phyloP scores from a whole-genome alignment of 176 grass and related monocot genomes.

The Aegilops bicornis region DNA sequence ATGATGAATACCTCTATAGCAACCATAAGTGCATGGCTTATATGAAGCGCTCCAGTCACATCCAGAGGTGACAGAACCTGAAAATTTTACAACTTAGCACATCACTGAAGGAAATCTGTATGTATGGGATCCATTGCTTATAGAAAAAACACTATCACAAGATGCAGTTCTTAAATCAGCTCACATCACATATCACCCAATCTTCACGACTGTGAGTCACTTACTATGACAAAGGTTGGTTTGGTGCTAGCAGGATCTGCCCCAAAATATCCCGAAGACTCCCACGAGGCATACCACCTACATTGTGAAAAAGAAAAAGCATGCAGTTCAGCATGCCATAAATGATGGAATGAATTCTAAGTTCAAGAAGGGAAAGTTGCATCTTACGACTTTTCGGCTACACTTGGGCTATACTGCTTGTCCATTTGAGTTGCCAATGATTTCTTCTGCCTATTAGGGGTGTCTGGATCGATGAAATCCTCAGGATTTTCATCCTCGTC shows the following conservation, averaged over 20 bases:
- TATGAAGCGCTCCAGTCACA: slow-evolving; percentile 14
- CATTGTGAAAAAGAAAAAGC: background rate
- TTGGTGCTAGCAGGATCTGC: background rate
- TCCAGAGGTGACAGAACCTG: background rate
- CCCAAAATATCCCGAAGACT: background rate
- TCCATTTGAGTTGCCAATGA: background rate
- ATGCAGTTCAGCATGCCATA: background rate
- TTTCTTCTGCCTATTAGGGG: background rate
- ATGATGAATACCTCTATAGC: slow-evolving; percentile 53
- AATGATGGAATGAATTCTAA: background rate
- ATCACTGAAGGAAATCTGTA: background rate
- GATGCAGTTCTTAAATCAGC: background rate
- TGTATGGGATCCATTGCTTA: background rate
- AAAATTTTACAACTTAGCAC: background rate
- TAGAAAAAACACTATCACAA: background rate
- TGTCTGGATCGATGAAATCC: background rate
- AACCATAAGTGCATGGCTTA: background rate
- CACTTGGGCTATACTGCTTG: background rate
- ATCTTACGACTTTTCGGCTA: background rate
- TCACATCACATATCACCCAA: background rate
- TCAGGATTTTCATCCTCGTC: background rate
- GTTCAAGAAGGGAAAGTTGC: background rate
- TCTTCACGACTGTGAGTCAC: background rate
- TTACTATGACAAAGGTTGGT: background rate
- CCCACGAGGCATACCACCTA: background rate